Evolutionary conservation across 352 stramenopile species (phyloP), one percentile per base, ranked within the genome.

Genomic region (Pelagophyceae sp.): DNA sequence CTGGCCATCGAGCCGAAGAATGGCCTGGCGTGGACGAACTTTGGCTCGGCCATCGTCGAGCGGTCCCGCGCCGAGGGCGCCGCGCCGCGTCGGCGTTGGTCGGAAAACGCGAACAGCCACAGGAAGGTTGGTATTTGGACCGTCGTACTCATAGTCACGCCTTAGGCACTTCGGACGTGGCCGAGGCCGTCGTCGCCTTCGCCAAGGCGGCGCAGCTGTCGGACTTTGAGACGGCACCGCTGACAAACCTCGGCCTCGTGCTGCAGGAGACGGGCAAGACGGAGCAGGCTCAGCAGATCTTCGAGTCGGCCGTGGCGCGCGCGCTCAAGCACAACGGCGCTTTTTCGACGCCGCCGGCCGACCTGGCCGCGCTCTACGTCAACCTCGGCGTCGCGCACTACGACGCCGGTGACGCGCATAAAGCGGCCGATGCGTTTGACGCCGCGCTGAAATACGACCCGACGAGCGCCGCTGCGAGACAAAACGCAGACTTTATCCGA

Each of bases 21-120:
- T 31, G 61, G n/a, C 33, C n/a, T 71, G n/a, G 61, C 61, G n/a
- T 71, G 61, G 61, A 71, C 61, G 29, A 71, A 71, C 33, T 31
- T 71, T 17, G 61, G 61, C n/a, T 37, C 5, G 15, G 61, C 61
- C 15, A 17, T 71, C 29, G 61, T 29, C 61, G 29, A 71, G 61
- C 11, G 17, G 25, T 3, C 3, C 61, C 15, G 15, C 29, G 29
- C 1, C 61, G 61, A 1, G 15, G 61, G 29, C 61, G 27, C 33
- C 29, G 29, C 61, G n/a, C n/a, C n/a, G n/a, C n/a, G n/a, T n/a
- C n/a, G n/a, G n/a, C n/a, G n/a, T n/a, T n/a, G n/a, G n/a, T n/a
- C n/a, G n/a, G n/a, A n/a, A n/a, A n/a, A n/a, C n/a, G n/a, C n/a
- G n/a, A n/a, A n/a, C n/a, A n/a, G n/a, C n/a, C n/a, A n/a, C n/a